Base-by-base conservation (phyloP, 805 yeast genomes). In the Scheffersomyces spartinae region DNA sequence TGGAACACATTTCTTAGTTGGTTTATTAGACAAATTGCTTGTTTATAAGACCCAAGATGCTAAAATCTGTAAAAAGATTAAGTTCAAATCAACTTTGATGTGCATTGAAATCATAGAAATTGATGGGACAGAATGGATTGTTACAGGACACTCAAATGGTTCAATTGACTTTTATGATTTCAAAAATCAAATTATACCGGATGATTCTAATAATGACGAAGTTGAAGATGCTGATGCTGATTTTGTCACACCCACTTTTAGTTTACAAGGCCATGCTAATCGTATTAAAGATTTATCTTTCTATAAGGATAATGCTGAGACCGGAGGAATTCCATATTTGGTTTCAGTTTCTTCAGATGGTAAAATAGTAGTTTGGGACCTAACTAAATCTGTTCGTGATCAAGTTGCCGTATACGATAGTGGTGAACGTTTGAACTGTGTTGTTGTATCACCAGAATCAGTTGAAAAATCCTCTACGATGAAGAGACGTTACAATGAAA, bases 281-380 rank as follows among this genome's bases (percentile, higher is more conserved):
- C 71, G 98, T 48, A 78, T 88, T 21, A 88, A 88, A 52, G 94
- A 76, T 35, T 64, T 91, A 38, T 56, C 73, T 11, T 59, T 74
- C 24, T 67, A 64, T 40, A 38, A 42, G 14, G 53, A 59, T 18
- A 59, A 64, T 9, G 26, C 25, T 4, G 61, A 56, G 11, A 47
- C 61, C 15, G 28, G 34, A 21, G 41, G 36, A 14, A 35, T 44
- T 13, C 61, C 62, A 4, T 79, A 66, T 43, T 50, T 91, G 42
- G 67, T 82, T 0, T 78, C 94, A 2, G 82, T 85, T 8, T 82
- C 95, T 1, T 82, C 96, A 0, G 97, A 88, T 50, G 97, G 97
- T 14, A 80, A 71, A 42, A 77, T 88, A 26, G 94, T 91, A 6
- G 80, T 88, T 3, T 88, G 96, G 95, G 79, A 86, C 45, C 36